These are phyloP conservation scores for Ramaria sp. DNA, from an alignment of 768 basidiomycete genomes.

Conservation along the genomic window DNA sequence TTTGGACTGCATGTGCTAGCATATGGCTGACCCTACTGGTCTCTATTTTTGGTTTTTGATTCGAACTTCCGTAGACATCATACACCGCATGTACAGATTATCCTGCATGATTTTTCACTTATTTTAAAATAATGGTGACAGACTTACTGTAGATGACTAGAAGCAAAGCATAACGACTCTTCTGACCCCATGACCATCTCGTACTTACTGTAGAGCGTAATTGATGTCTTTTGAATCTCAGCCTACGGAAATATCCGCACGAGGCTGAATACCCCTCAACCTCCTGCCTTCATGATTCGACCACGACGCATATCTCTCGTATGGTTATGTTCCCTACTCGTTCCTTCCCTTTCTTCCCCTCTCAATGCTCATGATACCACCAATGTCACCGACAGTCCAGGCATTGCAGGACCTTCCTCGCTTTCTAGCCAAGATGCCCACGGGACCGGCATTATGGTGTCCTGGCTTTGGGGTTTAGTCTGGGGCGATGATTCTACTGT, in stretches of 20 bases:
- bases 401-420: not conserved
- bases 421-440: not conserved
- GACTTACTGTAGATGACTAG: not conserved
- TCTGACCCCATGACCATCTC: not conserved
- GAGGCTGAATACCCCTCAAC: not conserved
- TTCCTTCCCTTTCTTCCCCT: not conserved
- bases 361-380: not conserved
- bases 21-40: not conserved
- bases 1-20: not conserved
- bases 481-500: constrained; percentile 38
- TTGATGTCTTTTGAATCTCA: not conserved
- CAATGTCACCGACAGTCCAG: not conserved
- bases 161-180: not conserved
- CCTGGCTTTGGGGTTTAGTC: constrained; percentile 18
- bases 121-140: not conserved
- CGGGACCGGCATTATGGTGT: constrained; percentile 1
- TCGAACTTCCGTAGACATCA: not conserved
- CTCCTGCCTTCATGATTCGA: not conserved
- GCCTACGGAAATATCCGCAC: not conserved
- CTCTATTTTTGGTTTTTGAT: not conserved
- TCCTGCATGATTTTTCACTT: not conserved
- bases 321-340: not conserved
- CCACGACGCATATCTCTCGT: not conserved
- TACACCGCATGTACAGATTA: not conserved
- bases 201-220: not conserved